Base-by-base conservation (phyloP, 495 filamentous ascomycete genomes). In the Tetracladium setigerum region DNA sequence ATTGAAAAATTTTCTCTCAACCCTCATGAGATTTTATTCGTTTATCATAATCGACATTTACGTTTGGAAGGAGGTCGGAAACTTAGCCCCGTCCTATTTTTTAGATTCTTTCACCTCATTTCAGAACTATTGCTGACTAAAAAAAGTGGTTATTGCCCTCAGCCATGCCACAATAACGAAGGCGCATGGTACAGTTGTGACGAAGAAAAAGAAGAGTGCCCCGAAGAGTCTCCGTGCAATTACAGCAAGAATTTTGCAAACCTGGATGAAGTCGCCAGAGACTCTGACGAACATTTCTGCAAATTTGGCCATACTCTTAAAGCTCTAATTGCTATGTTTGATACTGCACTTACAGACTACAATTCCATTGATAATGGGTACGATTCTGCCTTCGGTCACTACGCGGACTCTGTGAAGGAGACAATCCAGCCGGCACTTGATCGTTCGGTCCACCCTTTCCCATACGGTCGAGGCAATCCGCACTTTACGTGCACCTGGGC, bases 351-450 rank as follows among this genome's bases (percentile, higher is more conserved):
- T 31, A 34, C 34, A 2, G 49, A 49, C 37, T 54, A 54, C 19
- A 49, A 46, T 27, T 33, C 40, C 12, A 46, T 44, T 31, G 45
- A 50, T 36, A 30, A 0, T 12, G 52, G 52, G 1, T 54, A 54
- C 43, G 52, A 54, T 50, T 17, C 13, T 14, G 16, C 47, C 15
- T 54, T 54, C 30, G 30, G 30, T 8, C 13, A 54, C 33, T 54
- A 54, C 27, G 52, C 45, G 11, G 38, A 44, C 12, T 54, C 42
- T 18, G 30, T 44, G 13, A 49, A 49, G 18, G 13, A 54, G 32
- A 49, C 45, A 35, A 33, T 54, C 16, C 52, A 46, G 4, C 14
- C 38, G 15, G 40, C 34, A 12, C 46, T 54, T 15, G 52, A 41
- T 33, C 8, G 1, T 9, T 45, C 2, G 44, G 41, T 42, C 30